A percentile compares a stretch with the other conserved stretches of the same genome.
Evolutionary conservation across 2,329 filamentous ascomycete genomes (phyloP).

Genomic region (Dactylellina sp.): DNA sequence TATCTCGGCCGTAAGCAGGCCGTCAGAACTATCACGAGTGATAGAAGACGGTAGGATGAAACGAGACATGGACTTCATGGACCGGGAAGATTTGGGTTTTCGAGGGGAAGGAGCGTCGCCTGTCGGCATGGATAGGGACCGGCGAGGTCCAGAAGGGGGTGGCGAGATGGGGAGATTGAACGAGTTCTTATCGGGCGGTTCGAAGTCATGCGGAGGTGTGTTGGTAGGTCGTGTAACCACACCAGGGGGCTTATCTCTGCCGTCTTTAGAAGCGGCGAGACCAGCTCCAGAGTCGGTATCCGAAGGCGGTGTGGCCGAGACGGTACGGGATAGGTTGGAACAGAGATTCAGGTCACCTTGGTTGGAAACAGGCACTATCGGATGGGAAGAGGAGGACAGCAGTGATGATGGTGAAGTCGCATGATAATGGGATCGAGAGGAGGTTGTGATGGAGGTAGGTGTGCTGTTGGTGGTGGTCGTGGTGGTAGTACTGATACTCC

Average conservation of each 20-base stretch:
- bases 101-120: constrained; percentile 25
- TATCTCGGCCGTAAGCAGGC: constrained; percentile 26
- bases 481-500: constrained; percentile 27
- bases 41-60: constrained; percentile 50
- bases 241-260: constrained; percentile 36
- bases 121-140: constrained; percentile 44
- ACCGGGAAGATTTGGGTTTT: constrained; percentile 39
- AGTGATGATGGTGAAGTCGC: constrained; percentile 20
- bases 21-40: constrained; percentile 25
- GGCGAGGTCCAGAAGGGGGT: constrained; percentile 43
- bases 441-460: constrained; percentile 3
- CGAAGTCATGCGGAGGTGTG: constrained; percentile 43
- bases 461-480: constrained; percentile 13
- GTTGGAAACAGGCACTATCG: constrained; percentile 49
- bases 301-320: constrained; percentile 41
- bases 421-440: constrained; percentile 35
- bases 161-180: constrained; percentile 49
- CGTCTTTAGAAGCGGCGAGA: constrained; percentile 21
- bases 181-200: constrained; percentile 24
- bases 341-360: constrained; percentile 37
- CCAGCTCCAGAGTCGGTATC: constrained; percentile 39
- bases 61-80: constrained; percentile 51
- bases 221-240: constrained; percentile 54
- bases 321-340: constrained; percentile 14
- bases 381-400: constrained; percentile 23